Evolutionary conservation across 2,329 filamentous ascomycete genomes (phyloP).

Genomic region (Alternaria metachromatica): DNA sequence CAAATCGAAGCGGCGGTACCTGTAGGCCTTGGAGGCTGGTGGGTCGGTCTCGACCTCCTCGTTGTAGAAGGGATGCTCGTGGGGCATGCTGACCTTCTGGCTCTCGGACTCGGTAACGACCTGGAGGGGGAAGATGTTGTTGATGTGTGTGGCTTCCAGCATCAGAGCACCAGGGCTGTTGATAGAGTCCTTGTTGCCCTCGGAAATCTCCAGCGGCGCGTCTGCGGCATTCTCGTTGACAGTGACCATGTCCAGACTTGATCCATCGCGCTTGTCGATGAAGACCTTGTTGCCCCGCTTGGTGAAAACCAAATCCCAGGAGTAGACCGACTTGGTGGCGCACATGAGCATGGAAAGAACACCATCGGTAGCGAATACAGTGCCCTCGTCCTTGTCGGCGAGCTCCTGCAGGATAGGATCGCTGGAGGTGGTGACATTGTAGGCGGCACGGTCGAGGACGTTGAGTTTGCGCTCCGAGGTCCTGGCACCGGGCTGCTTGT

Average conservation of each 20-base stretch:
- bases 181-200: constrained; percentile 91
- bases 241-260: constrained; percentile 93
- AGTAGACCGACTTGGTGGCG: constrained; percentile 93
- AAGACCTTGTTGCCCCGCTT: constrained; percentile 96
- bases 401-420: constrained; percentile 97
- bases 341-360: constrained; percentile 99
- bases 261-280: constrained; percentile 97
- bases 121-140: constrained; percentile 99
- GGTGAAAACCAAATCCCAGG: constrained; percentile 96
- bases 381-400: constrained; percentile 93
- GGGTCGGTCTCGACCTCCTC: constrained; percentile 90
- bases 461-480: constrained; percentile 85
- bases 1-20: constrained; percentile 96
- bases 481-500: constrained; percentile 87
- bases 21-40: constrained; percentile 95
- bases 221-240: constrained; percentile 99
- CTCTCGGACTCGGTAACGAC: constrained; percentile 83
- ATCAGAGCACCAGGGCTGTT: constrained; percentile 94
- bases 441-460: constrained; percentile 90
- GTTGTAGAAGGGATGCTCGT: constrained; percentile 98
- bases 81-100: constrained; percentile 80
- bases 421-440: constrained; percentile 96
- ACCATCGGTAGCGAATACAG: constrained; percentile 95
- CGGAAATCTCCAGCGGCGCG: constrained; percentile 87
- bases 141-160: constrained; percentile 98